Evolutionary conservation across 2,329 filamentous ascomycete genomes (phyloP).

Genomic region (Chaetomium sp.): DNA sequence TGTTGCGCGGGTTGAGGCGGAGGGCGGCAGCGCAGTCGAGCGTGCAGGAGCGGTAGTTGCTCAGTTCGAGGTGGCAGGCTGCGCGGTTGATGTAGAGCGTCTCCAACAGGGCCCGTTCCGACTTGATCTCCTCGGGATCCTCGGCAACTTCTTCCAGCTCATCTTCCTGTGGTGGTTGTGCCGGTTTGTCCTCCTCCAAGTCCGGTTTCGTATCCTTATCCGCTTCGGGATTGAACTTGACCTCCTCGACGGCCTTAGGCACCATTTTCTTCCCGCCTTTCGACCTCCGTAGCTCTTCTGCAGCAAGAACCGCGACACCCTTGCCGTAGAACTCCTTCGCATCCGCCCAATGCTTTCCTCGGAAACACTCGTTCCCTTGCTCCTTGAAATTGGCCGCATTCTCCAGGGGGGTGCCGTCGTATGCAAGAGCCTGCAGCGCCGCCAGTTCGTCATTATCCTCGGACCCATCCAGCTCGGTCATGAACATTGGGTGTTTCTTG

Average conservation of each 20-base stretch:
- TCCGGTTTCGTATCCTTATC: background rate
- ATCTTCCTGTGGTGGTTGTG: background rate
- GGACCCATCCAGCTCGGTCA: slow-evolving; percentile 72
- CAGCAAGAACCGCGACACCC: slow-evolving; percentile 65
- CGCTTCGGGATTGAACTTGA: slow-evolving; percentile 1
- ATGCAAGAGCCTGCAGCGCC: slow-evolving; percentile 81
- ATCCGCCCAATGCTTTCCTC: slow-evolving; percentile 65
- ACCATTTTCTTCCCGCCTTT: slow-evolving; percentile 12
- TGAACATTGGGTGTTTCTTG: slow-evolving; percentile 74
- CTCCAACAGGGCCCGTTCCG: slow-evolving; percentile 63
- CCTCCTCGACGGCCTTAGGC: slow-evolving; percentile 2
- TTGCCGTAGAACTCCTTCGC: slow-evolving; percentile 89
- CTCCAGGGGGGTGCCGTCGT: slow-evolving; percentile 84
- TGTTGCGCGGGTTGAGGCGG: slow-evolving; percentile 68
- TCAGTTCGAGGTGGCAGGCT: slow-evolving; percentile 78
- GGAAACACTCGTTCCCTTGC: slow-evolving; percentile 85
- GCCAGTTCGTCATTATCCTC: slow-evolving; percentile 77
- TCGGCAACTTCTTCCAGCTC: slow-evolving; percentile 13
- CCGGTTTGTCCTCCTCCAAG: background rate
- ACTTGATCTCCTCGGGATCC: slow-evolving; percentile 49
- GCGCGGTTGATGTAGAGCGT: slow-evolving; percentile 80
- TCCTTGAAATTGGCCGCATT: slow-evolving; percentile 80
- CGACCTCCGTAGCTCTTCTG: slow-evolving; percentile 48
- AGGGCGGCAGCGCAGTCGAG: slow-evolving; percentile 77
- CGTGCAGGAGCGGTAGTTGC: slow-evolving; percentile 82